These are phyloP conservation scores for Cryptococcus jaspeensis DNA, from an alignment of 1,284 basidiomycete genomes.

Conservation along the genomic window DNA sequence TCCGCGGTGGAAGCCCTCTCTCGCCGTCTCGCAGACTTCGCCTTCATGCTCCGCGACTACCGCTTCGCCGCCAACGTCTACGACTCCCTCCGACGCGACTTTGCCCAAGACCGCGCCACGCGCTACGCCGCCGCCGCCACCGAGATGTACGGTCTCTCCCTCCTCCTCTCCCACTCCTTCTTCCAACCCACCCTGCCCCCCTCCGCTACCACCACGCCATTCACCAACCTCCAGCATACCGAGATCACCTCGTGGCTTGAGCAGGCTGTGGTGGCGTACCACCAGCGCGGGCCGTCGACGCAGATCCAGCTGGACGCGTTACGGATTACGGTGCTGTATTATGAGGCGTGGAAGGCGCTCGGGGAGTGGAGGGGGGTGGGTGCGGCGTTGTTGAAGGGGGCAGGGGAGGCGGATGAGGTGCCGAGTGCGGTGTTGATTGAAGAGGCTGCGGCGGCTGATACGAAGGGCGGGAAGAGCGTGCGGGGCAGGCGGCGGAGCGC, in stretches of 20 bases:
- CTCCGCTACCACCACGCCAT: conserved; percentile 15
- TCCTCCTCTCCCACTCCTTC: conserved; percentile 40
- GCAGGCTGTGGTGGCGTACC: conserved; percentile 45
- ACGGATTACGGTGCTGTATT: conserved; percentile 50
- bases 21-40: conserved; percentile 85
- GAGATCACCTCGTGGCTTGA: conserved; percentile 50
- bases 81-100: conserved; percentile 78
- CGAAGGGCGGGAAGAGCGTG: conserved; percentile 39
- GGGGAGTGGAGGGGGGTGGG: conserved; percentile 48
- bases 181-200: conserved; percentile 45
- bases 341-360: conserved; percentile 49
- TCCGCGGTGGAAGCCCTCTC: conserved; percentile 53
- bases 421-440: conserved; percentile 56
- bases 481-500: conserved; percentile 50
- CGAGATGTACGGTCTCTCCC: conserved; percentile 52
- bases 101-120: conserved; percentile 49
- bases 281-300: conserved; percentile 21
- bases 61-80: conserved; percentile 81
- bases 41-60: conserved; percentile 86
- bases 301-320: conserved; percentile 51
- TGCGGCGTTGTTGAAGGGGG: conserved; percentile 42
- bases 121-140: conserved; percentile 50
- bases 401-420: conserved; percentile 55
- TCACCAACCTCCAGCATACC: conserved; percentile 47
- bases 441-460: conserved; percentile 54